phyloP scores from a whole-genome alignment of 2,329 filamentous ascomycete genomes.

The Fusarium piperis region DNA sequence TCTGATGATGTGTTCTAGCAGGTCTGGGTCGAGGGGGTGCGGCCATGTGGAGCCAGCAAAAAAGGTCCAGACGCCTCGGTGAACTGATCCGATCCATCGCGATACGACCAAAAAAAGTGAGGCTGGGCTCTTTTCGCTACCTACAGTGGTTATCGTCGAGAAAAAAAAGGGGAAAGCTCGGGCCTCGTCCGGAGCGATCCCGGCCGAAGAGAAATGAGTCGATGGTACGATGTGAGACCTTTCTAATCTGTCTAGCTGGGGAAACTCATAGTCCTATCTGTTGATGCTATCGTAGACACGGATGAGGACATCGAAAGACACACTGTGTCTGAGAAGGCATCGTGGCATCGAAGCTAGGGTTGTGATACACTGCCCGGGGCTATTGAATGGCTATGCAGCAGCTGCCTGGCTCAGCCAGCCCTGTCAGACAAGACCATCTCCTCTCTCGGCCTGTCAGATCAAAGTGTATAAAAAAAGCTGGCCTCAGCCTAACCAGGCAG shows the following conservation, averaged over 20 bases:
- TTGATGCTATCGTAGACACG: constrained; percentile 3
- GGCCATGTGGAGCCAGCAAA: constrained; percentile 7
- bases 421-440: constrained; percentile 3
- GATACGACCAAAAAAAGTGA: constrained; percentile 23
- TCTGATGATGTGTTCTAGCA: constrained; percentile 8
- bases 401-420: constrained; percentile 31
- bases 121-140: constrained; percentile 8
- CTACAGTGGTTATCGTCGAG: constrained; percentile 3
- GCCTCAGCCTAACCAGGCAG: constrained; percentile 22
- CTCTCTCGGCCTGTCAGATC: constrained; percentile 1
- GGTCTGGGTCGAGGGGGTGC: constrained; percentile 2
- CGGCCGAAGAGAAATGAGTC: constrained; percentile 14
- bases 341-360: neutral
- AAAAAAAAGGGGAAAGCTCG: constrained; percentile 15
- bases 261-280: neutral
- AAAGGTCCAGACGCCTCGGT: constrained; percentile 14
- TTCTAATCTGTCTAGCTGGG: neutral
- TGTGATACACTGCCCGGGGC: neutral
- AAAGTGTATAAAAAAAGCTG: neutral
- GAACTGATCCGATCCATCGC: constrained; percentile 12
- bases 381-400: constrained; percentile 10
- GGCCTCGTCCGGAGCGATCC: constrained; percentile 5
- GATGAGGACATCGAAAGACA: neutral
- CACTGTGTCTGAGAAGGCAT: constrained; percentile 19
- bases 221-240: constrained; percentile 23